These are phyloP conservation scores for Circinella minor DNA, from an alignment of 371 early-diverging fungal genomes.

Conservation along the genomic window DNA sequence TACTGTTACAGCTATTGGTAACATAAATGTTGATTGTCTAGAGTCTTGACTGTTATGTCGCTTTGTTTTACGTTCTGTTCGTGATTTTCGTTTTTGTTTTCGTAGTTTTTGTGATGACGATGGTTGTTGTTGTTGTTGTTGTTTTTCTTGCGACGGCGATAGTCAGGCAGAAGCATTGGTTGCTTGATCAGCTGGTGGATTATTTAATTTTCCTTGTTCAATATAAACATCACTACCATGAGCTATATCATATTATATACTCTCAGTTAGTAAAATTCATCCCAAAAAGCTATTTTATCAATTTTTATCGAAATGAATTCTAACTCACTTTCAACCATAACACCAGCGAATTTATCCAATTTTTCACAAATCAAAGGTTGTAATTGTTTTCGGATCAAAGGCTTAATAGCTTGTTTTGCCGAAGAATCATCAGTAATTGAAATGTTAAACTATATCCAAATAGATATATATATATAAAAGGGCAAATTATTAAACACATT, in stretches of 20 bases:
- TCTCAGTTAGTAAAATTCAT: too few relatives aligned
- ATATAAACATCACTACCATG: constrained; percentile 93
- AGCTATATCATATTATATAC: constrained; percentile 24
- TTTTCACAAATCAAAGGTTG: constrained; percentile 59
- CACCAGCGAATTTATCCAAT: constrained; percentile 69
- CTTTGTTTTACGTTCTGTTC: too few relatives aligned
- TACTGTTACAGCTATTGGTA: too few relatives aligned
- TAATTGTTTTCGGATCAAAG: constrained; percentile 68
- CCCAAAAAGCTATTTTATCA: too few relatives aligned
- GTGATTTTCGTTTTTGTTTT: too few relatives aligned
- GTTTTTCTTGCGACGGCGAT: not conserved
- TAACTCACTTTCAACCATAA: constrained; percentile 69
- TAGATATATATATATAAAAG: too few relatives aligned
- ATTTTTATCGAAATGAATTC: too few relatives aligned
- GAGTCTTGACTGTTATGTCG: too few relatives aligned
- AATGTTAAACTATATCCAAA: constrained; percentile 64
- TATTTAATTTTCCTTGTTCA: constrained; percentile 42
- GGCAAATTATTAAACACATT: not conserved
- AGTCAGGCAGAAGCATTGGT: constrained; percentile 8
- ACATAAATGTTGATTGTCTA: too few relatives aligned
- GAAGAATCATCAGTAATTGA: constrained; percentile 54
- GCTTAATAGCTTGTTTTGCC: constrained; percentile 62
- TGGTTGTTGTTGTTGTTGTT: not conserved
- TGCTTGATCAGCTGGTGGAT: constrained; percentile 24
- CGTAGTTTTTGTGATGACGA: too few relatives aligned